Conservation (phyloP, 2,329 filamentous ascomycete genomes). For the Colletotrichum liaoningense region DNA sequence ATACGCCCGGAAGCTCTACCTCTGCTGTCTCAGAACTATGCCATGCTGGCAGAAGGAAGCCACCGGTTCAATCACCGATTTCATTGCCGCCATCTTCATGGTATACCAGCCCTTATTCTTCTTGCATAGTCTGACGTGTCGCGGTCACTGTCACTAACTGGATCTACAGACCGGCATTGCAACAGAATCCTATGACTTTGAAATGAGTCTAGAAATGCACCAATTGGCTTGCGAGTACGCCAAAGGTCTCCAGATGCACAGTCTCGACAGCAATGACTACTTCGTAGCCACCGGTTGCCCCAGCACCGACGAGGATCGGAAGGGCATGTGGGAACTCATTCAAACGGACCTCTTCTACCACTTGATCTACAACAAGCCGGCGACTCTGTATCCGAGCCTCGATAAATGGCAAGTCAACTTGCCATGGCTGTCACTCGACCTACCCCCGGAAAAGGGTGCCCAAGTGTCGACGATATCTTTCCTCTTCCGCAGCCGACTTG, state of each 20-base stretch:
- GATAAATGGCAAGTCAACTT: constrained; percentile 47
- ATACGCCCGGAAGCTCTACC: constrained; percentile 41
- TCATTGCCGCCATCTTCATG: constrained; percentile 45
- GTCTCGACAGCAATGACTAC: constrained; percentile 41
- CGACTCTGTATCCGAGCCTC: constrained; percentile 38
- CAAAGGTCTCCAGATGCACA: constrained; percentile 45
- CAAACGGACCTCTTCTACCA: constrained; percentile 47
- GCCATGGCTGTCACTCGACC: constrained; percentile 44
- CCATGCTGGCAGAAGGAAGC: constrained; percentile 45
- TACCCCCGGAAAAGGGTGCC: constrained; percentile 31
- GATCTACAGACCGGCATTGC: constrained; percentile 41
- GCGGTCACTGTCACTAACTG: rapidly evolving
- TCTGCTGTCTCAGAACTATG: constrained; percentile 44
- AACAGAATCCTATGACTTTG: constrained; percentile 46
- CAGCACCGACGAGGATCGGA: constrained; percentile 40
- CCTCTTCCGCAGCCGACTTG: constrained; percentile 44
- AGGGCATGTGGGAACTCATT: constrained; percentile 46
- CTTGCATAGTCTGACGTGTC: background rate
- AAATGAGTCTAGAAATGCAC: constrained; percentile 45
- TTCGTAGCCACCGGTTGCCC: constrained; percentile 9
- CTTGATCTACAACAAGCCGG: constrained; percentile 45
- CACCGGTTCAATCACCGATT: constrained; percentile 44
- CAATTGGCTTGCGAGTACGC: constrained; percentile 45
- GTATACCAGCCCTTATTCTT: constrained; percentile 31
- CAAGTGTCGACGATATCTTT: constrained; percentile 43